Percentiles rank a stretch among this genome's conserved stretches.
phyloP scores from a whole-genome alignment of 148 eudicot genomes.

The Silene conica region DNA sequence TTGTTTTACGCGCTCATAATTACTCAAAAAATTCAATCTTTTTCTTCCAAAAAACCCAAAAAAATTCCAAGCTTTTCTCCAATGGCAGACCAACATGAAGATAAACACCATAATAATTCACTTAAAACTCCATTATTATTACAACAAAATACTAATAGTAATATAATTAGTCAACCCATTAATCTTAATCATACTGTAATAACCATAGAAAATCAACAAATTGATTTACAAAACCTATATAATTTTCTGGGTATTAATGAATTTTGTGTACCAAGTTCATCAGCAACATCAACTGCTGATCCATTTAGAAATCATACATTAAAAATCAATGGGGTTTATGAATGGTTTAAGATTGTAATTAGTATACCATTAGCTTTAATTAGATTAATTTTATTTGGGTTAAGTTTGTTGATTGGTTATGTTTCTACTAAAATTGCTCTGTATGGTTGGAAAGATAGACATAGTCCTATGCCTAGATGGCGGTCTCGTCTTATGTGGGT shows the following conservation, averaged over 20 bases:
- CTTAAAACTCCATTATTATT: conserved; percentile 2
- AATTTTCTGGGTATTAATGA: neutral
- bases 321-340: conserved; percentile 65
- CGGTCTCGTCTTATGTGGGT: conserved; percentile 79
- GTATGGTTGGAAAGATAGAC: conserved; percentile 75
- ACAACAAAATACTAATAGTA: neutral
- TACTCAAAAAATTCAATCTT: neutral
- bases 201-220: neutral
- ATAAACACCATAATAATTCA: neutral
- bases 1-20: neutral
- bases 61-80: neutral
- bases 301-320: conserved; percentile 81
- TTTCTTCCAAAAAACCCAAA: neutral
- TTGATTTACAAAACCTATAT: neutral
- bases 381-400: conserved; percentile 62
- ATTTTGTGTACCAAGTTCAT: neutral
- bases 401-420: conserved; percentile 59
- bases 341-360: conserved; percentile 75
- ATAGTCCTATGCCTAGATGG: conserved; percentile 87
- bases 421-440: conserved; percentile 62
- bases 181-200: neutral
- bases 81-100: conserved; percentile 1
- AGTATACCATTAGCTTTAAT: conserved; percentile 57
- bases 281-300: conserved; percentile 42
- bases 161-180: neutral